Evolutionary conservation across 192 early-diverging fungal genomes (phyloP), one percentile per base, ranked within the genome.

Genomic region (Umbelopsis ramanniana): DNA sequence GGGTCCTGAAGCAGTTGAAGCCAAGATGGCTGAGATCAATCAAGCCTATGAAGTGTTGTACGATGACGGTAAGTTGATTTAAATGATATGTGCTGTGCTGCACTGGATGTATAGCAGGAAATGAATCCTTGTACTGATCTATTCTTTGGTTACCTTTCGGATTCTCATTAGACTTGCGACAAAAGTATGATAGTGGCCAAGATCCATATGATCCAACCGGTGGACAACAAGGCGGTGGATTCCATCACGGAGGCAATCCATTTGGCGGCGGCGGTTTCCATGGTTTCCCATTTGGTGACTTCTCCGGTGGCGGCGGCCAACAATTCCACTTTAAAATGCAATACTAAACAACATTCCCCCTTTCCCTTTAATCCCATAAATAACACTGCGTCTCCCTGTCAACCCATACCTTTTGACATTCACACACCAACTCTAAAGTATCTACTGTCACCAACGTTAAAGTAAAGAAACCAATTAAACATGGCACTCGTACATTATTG

Each of bases 11-110:
- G 74, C 90, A 66, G 96, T 94, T 12, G 87, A 91, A 67, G 86
- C 84, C 75, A 96, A 94, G 86, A 98, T 98, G 95, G 87, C 91
- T 19, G 91, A 93, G 21, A 92, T 99, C 71, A 98, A 99, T 74
- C 87, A 91, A 74, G 96, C 97, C 3, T 94, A 97, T 79, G 93
- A 96, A 85, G 90, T 96, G 3, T 82, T 94, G 76, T 88, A 77
- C 71, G 82, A 92, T 74, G 86, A 88, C 52, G 89, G 79, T 81
- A 77, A 73, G 53, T 43, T 7, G 1, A 1, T 12, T 67, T 46
- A 1, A 17, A 12, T 57, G n/a, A 29, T 29, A 29, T 29, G n/a
- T n/a, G n/a, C n/a, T n/a, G n/a, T n/a, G n/a, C n/a, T n/a, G n/a
- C n/a, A n/a, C n/a, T n/a, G n/a, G n/a, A n/a, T n/a, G n/a, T n/a